Conservation (phyloP, 306 rosid genomes). For the Cucurbita pepo region DNA sequence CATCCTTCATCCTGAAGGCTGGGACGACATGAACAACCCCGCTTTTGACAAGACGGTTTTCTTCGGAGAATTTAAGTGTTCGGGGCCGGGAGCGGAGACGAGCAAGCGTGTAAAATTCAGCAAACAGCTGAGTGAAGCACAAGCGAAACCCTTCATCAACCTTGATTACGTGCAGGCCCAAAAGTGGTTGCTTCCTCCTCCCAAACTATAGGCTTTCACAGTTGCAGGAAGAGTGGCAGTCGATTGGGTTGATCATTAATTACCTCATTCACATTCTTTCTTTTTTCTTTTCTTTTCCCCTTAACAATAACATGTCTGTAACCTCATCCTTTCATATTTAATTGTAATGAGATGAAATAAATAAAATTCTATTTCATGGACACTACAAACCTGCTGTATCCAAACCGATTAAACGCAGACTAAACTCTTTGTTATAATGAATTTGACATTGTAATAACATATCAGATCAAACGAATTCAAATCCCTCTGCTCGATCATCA, state of each 20-base stretch:
- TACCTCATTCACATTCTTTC: too few relatives aligned
- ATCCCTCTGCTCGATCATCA: slow-evolving; percentile 41
- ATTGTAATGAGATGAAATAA: too few relatives aligned
- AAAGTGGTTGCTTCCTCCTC: neutral
- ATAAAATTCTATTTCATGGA: too few relatives aligned
- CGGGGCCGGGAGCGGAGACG: neutral
- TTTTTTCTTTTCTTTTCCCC: too few relatives aligned
- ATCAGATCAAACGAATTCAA: slow-evolving; percentile 16
- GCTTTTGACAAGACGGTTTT: neutral
- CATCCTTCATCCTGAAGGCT: slow-evolving; percentile 16
- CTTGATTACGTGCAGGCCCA: neutral
- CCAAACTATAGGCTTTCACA: neutral
- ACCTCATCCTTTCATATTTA: too few relatives aligned
- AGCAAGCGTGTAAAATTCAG: neutral
- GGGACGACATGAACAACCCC: slow-evolving; percentile 17
- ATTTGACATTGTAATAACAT: neutral
- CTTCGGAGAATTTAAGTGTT: neutral
- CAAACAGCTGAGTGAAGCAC: neutral
- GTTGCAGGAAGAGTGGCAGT: too few relatives aligned
- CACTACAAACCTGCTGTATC: too few relatives aligned
- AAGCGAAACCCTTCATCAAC: neutral
- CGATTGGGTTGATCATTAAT: too few relatives aligned
- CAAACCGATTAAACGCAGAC: too few relatives aligned
- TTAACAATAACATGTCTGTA: too few relatives aligned
- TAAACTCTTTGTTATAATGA: too few relatives aligned